Evolutionary conservation across 2,329 filamentous ascomycete species (phyloP), one percentile per base, ranked within the genome.

Genomic region (Claviceps sp.): DNA sequence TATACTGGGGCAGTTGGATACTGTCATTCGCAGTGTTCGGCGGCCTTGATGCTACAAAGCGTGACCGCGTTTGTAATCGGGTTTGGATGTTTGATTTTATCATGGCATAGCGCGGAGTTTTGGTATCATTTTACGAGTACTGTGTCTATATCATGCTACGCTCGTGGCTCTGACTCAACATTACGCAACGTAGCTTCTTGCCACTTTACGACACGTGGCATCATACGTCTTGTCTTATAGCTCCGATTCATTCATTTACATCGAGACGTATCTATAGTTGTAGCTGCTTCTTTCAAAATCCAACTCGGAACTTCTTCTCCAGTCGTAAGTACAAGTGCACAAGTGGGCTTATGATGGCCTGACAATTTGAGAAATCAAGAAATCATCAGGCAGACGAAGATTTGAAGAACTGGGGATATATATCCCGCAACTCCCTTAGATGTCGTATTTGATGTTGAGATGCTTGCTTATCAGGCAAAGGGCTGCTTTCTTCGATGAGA

Each of bases 331-430:
- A n/a, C n/a, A 20, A 16, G 13, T 37, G 18, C 18, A 8, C 34
- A 24, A 37, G 6, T 37, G 7, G 13, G 6, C 16, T 34, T n/a
- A 38, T 22, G 18, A 2, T 16, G 30, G 8, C 11, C 20, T 30
- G 46, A 3, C 34, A 24, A 14, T 2, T 4, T 34, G 9, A 11
- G 9, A 11, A 37, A 20, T 38, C n/a, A 20, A 50, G 24, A 24
- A 9, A 30, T n/a, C 57, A 30, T 4, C 40, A 51, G 42, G n/a
- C n/a, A 2, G 3, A 30, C 34, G 57, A 60, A 5, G 70, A 70
- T 66, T 86, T 93, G 75, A 98, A 96, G 56, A 95, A 81, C 53
- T 94, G 82, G 0, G 93, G 89, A 58, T 91, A 97, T 11, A 86
- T 67, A 0, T 70, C 70, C 46, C 86, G 79, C 53, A 98, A 70